phyloP scores from a whole-genome alignment of 2,329 filamentous ascomycete species.

The Paramyrothecium sp. region DNA sequence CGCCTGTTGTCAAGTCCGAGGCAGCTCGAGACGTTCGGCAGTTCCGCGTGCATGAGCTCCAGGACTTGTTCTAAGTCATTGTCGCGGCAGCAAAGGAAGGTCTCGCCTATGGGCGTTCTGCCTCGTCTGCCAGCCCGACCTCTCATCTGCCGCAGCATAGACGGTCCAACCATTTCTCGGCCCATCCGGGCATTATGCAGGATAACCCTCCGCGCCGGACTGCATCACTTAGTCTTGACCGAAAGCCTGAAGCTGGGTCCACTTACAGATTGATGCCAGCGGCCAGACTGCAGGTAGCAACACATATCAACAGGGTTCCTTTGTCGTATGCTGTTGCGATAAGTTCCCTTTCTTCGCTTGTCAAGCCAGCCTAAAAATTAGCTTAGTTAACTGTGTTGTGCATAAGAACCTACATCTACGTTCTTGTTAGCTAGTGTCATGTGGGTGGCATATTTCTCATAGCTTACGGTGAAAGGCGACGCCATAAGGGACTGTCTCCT shows the following conservation, averaged over 20 bases:
- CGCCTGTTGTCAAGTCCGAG: slow-evolving; percentile 65
- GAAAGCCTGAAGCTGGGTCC: not conserved
- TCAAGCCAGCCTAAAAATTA: slow-evolving; percentile 58
- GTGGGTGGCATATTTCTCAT: not conserved
- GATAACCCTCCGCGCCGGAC: slow-evolving; percentile 69
- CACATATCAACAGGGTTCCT: slow-evolving; percentile 66
- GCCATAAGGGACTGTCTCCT: slow-evolving; percentile 62
- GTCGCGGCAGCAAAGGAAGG: slow-evolving; percentile 71
- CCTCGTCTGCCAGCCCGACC: slow-evolving; percentile 76
- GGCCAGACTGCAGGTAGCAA: slow-evolving; percentile 78
- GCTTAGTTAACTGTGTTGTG: not conserved
- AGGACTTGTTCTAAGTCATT: slow-evolving; percentile 68
- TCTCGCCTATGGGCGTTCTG: slow-evolving; percentile 75
- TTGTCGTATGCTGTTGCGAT: slow-evolving; percentile 69
- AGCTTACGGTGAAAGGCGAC: slow-evolving; percentile 72
- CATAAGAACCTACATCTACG: slow-evolving; percentile 30
- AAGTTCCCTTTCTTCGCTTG: slow-evolving; percentile 71
- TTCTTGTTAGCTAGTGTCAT: slow-evolving; percentile 6
- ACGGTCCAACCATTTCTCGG: slow-evolving; percentile 71
- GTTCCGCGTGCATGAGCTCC: slow-evolving; percentile 68
- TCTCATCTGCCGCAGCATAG: slow-evolving; percentile 80
- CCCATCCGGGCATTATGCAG: slow-evolving; percentile 76
- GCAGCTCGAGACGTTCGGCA: slow-evolving; percentile 69
- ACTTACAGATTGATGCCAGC: slow-evolving; percentile 72
- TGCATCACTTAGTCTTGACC: slow-evolving; percentile 16